phyloP scores from a whole-genome alignment of 495 filamentous ascomycete genomes.

The Aspergillus coremiiformis region DNA sequence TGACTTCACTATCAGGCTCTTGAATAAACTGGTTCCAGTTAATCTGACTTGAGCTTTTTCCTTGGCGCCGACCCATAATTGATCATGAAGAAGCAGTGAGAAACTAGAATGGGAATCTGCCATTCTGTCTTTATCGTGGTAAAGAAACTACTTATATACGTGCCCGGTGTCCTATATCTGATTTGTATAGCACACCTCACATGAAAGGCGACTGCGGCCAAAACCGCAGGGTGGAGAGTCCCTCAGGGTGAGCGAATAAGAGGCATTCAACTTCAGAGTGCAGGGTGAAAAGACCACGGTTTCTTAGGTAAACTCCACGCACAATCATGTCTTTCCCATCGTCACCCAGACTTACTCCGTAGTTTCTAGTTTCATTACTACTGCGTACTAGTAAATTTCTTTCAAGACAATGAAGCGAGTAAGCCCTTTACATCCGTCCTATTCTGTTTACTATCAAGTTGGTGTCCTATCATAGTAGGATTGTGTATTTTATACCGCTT shows the following conservation, averaged over 20 bases:
- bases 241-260: background rate
- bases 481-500: no score
- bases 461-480: background rate
- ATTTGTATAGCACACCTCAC: no score
- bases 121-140: no score
- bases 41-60: background rate
- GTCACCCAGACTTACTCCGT: background rate
- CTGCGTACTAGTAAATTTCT: no score
- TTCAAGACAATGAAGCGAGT: no score
- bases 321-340: background rate
- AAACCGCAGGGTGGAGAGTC: background rate
- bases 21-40: slow-evolving; percentile 10
- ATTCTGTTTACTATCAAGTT: no score
- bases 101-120: background rate
- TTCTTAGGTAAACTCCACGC: background rate
- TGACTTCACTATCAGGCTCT: slow-evolving; percentile 4
- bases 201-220: no score
- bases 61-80: background rate
- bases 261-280: background rate
- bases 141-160: no score
- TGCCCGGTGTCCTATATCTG: no score
- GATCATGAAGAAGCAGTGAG: background rate
- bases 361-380: no score
- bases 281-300: background rate
- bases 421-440: no score